Conservation (phyloP, 2,329 filamentous ascomycete genomes). For the Cercospora zeina region DNA sequence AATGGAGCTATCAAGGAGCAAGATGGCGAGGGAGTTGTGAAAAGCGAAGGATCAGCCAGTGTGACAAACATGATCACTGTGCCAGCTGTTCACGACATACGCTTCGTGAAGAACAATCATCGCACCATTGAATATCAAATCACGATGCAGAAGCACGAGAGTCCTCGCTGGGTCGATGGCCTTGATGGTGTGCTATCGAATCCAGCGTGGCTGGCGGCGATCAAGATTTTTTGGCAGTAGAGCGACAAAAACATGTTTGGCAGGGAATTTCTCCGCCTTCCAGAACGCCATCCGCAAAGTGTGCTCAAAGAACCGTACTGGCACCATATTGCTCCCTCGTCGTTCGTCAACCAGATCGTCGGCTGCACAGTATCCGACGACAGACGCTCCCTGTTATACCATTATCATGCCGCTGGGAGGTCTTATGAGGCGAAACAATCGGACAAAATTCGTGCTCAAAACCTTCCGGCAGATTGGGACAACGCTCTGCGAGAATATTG, state of each 20-base stretch:
- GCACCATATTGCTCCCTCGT: conserved; percentile 10
- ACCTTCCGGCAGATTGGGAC: conserved; percentile 5
- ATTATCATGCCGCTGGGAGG: neutral
- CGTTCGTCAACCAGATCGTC: neutral
- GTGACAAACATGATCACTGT: neutral
- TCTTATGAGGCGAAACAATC: neutral
- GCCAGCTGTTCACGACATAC: neutral
- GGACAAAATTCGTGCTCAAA: neutral
- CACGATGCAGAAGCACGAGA: neutral
- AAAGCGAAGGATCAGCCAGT: neutral
- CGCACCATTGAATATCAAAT: conserved; percentile 6
- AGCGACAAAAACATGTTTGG: neutral
- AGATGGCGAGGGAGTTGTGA: too few relatives aligned
- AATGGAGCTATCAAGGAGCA: neutral
- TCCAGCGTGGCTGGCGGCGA: conserved; percentile 4
- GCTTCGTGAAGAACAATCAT: neutral
- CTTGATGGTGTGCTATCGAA: neutral
- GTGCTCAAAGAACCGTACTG: neutral
- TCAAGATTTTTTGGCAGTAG: conserved; percentile 5
- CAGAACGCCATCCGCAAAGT: neutral
- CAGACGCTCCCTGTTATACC: conserved; percentile 1
- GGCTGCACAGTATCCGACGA: neutral
- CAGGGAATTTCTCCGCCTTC: neutral
- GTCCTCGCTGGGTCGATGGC: neutral
- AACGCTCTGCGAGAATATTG: conserved; percentile 4